Conservation (phyloP, 305 asterid species). For the Fraxinus xanthoxyloides region DNA sequence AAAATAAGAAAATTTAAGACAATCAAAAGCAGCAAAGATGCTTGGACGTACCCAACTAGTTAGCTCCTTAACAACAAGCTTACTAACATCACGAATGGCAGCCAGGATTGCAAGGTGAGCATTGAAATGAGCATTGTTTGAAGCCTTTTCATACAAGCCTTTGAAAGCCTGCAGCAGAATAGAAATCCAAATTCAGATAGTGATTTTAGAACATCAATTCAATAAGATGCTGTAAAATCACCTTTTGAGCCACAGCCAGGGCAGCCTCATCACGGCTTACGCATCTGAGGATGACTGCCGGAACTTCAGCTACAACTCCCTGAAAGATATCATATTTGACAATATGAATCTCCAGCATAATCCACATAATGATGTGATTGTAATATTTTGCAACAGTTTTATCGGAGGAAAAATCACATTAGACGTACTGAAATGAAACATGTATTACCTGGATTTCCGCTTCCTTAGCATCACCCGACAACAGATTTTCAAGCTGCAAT, state of each 20-base stretch:
- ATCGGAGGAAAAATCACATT: neutral
- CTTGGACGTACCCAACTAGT: conserved; percentile 87
- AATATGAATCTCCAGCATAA: neutral
- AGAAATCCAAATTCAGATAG: conserved; percentile 18
- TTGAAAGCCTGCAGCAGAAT: conserved; percentile 68
- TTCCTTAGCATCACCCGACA: conserved; percentile 63
- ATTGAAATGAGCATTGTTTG: conserved; percentile 63
- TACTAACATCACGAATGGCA: conserved; percentile 95
- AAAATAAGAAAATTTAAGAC: neutral
- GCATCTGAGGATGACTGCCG: conserved; percentile 77
- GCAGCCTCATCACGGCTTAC: conserved; percentile 98
- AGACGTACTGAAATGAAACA: neutral
- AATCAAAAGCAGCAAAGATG: neutral
- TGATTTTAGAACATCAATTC: neutral
- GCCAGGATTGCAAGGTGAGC: conserved; percentile 87
- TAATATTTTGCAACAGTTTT: neutral
- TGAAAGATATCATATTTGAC: conserved; percentile 25
- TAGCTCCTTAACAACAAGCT: conserved; percentile 96
- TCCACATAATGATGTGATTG: conserved; percentile 1
- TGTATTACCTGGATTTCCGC: conserved; percentile 77
- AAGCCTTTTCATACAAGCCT: conserved; percentile 84
- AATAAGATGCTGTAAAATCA: conserved; percentile 21
- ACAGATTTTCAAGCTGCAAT: conserved; percentile 75
- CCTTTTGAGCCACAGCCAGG: conserved; percentile 97
- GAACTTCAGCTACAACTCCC: conserved; percentile 91